Evolutionary conservation across 164 flowering plant species (phyloP).

Genomic region (Piper longum): DNA sequence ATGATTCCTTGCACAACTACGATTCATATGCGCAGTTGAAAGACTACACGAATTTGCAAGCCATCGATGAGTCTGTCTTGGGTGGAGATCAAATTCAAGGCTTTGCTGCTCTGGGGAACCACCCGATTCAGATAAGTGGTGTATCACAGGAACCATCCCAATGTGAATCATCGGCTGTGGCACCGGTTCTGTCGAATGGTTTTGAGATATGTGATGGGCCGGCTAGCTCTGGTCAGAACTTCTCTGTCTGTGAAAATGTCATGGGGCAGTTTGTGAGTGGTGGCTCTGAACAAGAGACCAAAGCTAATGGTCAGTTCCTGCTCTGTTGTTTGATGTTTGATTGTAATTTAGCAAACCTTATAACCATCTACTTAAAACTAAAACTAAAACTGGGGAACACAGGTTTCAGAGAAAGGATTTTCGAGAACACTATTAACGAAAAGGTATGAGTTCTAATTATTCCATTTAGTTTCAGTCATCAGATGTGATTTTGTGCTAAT

Average conservation of each 20-base stretch:
- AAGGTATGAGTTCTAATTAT: constrained; percentile 27
- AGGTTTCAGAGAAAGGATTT: constrained; percentile 45
- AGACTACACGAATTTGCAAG: constrained; percentile 15
- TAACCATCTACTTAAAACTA: neutral
- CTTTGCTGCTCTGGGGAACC: constrained; percentile 20
- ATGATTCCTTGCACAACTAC: constrained; percentile 15
- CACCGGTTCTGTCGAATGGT: constrained; percentile 44
- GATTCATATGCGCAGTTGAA: constrained; percentile 18
- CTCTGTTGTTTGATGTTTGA: neutral
- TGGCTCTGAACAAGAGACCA: constrained; percentile 25
- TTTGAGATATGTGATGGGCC: constrained; percentile 63
- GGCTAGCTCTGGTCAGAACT: constrained; percentile 38
- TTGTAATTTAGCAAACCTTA: neutral
- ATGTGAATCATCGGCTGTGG: constrained; percentile 72
- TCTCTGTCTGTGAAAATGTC: constrained; percentile 32
- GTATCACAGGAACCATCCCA: constrained; percentile 56
- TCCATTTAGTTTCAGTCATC: no score
- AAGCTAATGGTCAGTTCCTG: constrained; percentile 28
- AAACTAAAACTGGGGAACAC: constrained; percentile 3
- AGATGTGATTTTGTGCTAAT: neutral
- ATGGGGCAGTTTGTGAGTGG: constrained; percentile 31
- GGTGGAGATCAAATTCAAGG: constrained; percentile 23
- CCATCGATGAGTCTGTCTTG: constrained; percentile 22
- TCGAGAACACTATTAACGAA: constrained; percentile 33
- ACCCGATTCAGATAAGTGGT: constrained; percentile 22